Conservation (phyloP, 805 yeast genomes). For the Kuraishia molischiana region DNA sequence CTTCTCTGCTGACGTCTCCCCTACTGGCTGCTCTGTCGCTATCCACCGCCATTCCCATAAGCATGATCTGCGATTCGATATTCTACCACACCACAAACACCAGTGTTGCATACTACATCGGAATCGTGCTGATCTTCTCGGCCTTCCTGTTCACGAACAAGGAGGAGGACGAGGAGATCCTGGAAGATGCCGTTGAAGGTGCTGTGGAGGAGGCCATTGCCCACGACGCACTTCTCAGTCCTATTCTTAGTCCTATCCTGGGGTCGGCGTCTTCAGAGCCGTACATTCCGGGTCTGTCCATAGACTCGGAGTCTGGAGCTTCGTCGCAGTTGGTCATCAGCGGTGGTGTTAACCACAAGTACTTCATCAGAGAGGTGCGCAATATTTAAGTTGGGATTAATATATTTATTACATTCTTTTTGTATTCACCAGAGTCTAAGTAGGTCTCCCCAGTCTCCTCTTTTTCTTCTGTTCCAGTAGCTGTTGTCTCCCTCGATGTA, state of each 20-base stretch:
- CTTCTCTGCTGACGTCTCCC: slow-evolving; percentile 44
- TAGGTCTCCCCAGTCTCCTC: slow-evolving; percentile 49
- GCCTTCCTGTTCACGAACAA: slow-evolving; percentile 38
- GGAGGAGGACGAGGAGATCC: slow-evolving; percentile 32
- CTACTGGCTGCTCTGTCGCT: slow-evolving; percentile 39
- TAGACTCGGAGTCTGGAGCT: slow-evolving; percentile 2
- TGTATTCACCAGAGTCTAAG: slow-evolving; percentile 46
- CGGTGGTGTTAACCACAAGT: slow-evolving; percentile 23
- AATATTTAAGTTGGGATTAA: no score
- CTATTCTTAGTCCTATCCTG: slow-evolving; percentile 31
- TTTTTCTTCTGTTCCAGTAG: slow-evolving; percentile 75
- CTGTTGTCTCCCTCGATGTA: slow-evolving; percentile 46
- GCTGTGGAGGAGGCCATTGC: slow-evolving; percentile 37
- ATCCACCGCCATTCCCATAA: slow-evolving; percentile 42
- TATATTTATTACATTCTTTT: neutral
- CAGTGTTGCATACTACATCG: slow-evolving; percentile 28
- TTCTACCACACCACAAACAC: slow-evolving; percentile 23
- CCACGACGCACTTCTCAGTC: slow-evolving; percentile 34
- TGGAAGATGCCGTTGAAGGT: slow-evolving; percentile 35
- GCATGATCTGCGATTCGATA: slow-evolving; percentile 35
- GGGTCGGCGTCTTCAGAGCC: neutral
- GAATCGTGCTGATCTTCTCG: slow-evolving; percentile 34
- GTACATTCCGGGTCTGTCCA: neutral
- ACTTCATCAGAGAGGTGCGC: slow-evolving; percentile 19
- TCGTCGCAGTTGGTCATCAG: slow-evolving; percentile 17